phyloP scores from a whole-genome alignment of 768 basidiomycete genomes.

The Boletus bicolor region DNA sequence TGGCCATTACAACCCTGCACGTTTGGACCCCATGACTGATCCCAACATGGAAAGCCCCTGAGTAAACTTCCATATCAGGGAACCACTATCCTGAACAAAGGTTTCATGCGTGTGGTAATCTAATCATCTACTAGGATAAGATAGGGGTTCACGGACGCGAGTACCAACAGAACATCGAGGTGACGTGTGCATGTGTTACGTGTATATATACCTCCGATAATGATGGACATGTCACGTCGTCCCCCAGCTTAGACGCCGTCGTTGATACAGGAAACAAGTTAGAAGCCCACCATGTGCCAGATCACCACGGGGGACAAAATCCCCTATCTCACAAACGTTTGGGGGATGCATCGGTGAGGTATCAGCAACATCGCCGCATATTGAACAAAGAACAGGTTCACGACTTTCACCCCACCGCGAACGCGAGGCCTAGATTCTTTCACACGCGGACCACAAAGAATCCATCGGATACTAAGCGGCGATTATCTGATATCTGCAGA shows the following conservation, averaged over 20 bases:
- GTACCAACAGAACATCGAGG: not conserved
- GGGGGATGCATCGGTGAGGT: not conserved
- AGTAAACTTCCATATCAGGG: not conserved
- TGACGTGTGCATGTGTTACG: not conserved
- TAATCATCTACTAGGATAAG: not conserved
- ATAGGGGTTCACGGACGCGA: not conserved
- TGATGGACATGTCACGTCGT: not conserved
- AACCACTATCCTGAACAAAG: not conserved
- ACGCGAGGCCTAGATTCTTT: not conserved
- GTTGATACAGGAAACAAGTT: not conserved
- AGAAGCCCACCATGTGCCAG: not conserved
- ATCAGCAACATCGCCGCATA: not conserved
- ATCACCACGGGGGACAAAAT: not conserved
- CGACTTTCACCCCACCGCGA: not conserved
- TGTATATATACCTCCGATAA: not conserved
- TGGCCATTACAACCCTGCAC: not conserved
- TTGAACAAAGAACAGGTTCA: not conserved
- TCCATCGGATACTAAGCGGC: not conserved
- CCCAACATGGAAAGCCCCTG: not conserved
- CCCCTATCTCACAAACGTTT: not conserved
- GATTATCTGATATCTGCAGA: constrained; percentile 7
- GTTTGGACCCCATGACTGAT: not conserved
- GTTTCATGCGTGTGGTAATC: not conserved
- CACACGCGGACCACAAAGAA: not conserved
- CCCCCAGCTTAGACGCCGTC: not conserved